Evolutionary conservation across 495 filamentous ascomycete species (phyloP).

Genomic region (Corynascus novoguineensis): DNA sequence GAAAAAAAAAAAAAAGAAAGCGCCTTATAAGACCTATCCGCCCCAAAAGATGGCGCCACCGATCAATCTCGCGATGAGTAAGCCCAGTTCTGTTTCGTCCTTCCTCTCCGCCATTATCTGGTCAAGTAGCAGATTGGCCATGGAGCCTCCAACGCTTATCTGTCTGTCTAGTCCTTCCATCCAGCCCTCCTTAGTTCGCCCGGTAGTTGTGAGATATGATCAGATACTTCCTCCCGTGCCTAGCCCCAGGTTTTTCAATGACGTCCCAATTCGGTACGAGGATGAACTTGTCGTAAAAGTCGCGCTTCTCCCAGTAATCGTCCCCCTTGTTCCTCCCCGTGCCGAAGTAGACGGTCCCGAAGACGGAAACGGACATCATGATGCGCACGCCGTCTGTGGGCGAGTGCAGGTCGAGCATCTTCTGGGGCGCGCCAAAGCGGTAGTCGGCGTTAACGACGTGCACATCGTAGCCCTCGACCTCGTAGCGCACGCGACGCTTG

Average conservation of each 20-base stretch:
- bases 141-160: too few relatives aligned
- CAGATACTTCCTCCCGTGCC: slow-evolving; percentile 52
- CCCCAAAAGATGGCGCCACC: too few relatives aligned
- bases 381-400: slow-evolving; percentile 49
- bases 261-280: slow-evolving; percentile 68
- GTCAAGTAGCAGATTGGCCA: too few relatives aligned
- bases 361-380: slow-evolving; percentile 63
- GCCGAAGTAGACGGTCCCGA: slow-evolving; percentile 49
- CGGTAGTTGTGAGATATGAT: slow-evolving; percentile 72
- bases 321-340: slow-evolving; percentile 13
- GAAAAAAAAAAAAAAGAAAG: too few relatives aligned
- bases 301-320: slow-evolving; percentile 48
- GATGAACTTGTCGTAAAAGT: slow-evolving; percentile 70
- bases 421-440: slow-evolving; percentile 34
- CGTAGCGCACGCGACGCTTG: slow-evolving; percentile 36
- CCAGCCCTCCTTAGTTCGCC: slow-evolving; percentile 14
- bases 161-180: neutral
- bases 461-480: slow-evolving; percentile 63
- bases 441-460: slow-evolving; percentile 68
- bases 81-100: too few relatives aligned
- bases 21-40: too few relatives aligned
- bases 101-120: too few relatives aligned
- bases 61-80: too few relatives aligned
- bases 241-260: slow-evolving; percentile 31
- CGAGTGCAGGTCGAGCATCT: slow-evolving; percentile 22